Evolutionary conservation across 2,329 filamentous ascomycete genomes (phyloP).

Genomic region (Colletotrichum gigasporum): DNA sequence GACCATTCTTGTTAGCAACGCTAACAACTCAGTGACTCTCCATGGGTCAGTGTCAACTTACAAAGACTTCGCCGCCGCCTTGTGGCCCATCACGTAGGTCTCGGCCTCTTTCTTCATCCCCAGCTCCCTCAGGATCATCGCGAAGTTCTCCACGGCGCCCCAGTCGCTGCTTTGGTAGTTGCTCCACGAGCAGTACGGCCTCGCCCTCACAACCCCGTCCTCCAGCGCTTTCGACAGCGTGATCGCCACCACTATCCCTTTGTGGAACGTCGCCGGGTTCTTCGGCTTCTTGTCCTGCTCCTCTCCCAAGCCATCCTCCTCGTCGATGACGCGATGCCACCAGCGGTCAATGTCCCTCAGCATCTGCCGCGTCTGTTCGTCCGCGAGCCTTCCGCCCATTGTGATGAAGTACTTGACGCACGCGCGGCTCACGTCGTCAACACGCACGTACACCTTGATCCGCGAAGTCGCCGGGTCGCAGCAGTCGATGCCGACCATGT

Average conservation of each 20-base stretch:
- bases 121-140: not conserved
- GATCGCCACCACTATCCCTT: not conserved
- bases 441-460: not conserved
- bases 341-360: not conserved
- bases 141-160: not conserved
- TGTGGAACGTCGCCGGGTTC: not conserved
- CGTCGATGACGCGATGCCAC: not conserved
- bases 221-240: not conserved
- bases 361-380: not conserved
- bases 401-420: not conserved
- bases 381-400: not conserved
- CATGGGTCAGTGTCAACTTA: not conserved
- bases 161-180: not conserved
- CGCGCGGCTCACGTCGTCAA: not conserved
- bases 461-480: not conserved
- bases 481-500: constrained; percentile 2
- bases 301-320: not conserved
- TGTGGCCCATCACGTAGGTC: not conserved
- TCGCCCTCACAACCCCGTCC: not conserved
- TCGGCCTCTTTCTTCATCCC: not conserved
- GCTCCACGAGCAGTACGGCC: not conserved
- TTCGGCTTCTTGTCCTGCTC: not conserved
- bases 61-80: not conserved
- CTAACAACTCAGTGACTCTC: not conserved
- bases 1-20: not conserved